These are phyloP conservation scores for barley (Hordeum vulgare) DNA, from an alignment of 176 grass and related monocot species.

Conservation along the genomic window DNA sequence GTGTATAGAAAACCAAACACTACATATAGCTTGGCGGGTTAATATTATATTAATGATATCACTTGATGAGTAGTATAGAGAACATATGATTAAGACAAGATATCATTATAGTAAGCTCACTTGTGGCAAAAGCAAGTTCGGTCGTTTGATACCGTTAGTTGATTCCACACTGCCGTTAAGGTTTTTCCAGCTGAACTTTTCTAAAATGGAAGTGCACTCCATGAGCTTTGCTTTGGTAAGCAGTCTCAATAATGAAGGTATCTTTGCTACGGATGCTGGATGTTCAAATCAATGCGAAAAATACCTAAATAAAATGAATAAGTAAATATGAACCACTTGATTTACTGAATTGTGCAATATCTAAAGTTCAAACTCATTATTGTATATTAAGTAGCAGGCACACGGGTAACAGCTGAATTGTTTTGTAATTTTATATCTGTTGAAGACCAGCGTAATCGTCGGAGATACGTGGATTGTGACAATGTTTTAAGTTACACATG, in stretches of 20 bases:
- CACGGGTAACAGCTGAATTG: neutral
- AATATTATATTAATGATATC: neutral
- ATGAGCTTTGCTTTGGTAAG: neutral
- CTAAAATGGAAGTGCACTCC: neutral
- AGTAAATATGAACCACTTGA: neutral
- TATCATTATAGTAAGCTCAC: neutral
- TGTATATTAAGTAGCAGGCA: neutral
- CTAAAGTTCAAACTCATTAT: neutral
- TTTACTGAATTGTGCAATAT: neutral
- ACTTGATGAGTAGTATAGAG: neutral
- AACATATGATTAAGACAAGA: neutral
- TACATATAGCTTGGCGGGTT: neutral
- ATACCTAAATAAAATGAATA: neutral
- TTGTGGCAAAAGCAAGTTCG: conserved; percentile 15
- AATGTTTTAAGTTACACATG: neutral
- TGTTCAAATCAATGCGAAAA: neutral
- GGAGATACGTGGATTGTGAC: no score
- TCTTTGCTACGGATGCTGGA: neutral
- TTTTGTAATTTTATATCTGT: neutral
- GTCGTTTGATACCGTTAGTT: conserved; percentile 14
- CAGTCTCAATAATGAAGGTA: neutral
- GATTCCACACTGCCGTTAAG: neutral
- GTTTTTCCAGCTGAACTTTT: neutral
- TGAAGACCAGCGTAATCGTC: no score
- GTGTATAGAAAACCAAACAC: neutral